These are phyloP conservation scores for Hypoxylon sp. DNA, from an alignment of 2,329 filamentous ascomycete species.

Conservation along the genomic window DNA sequence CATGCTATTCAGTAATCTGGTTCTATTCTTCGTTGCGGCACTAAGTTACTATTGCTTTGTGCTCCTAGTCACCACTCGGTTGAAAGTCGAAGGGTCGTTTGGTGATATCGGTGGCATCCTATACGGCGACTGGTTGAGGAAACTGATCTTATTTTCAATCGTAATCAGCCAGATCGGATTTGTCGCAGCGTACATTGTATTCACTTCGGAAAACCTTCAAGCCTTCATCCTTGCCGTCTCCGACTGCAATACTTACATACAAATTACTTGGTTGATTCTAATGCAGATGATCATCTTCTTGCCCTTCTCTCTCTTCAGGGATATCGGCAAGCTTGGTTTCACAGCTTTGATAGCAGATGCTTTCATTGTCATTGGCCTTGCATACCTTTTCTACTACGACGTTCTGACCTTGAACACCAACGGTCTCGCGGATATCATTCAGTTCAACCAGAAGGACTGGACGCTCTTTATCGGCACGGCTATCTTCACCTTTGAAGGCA, in stretches of 20 bases:
- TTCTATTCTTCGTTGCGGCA: conserved; percentile 85
- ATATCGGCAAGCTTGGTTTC: conserved; percentile 97
- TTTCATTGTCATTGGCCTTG: conserved; percentile 91
- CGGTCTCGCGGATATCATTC: conserved; percentile 85
- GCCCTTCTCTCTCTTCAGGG: conserved; percentile 91
- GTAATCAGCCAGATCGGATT: conserved; percentile 97
- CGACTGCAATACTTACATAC: conserved; percentile 85
- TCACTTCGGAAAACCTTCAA: conserved; percentile 94
- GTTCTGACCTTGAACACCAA: conserved; percentile 82
- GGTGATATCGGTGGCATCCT: conserved; percentile 95
- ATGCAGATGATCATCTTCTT: conserved; percentile 97
- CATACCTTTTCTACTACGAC: conserved; percentile 97
- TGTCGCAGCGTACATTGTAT: conserved; percentile 94
- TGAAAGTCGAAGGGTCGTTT: conserved; percentile 92
- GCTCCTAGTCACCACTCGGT: conserved; percentile 85
- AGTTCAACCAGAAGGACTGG: conserved; percentile 94
- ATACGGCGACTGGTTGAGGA: conserved; percentile 91
- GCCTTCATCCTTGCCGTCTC: conserved; percentile 94
- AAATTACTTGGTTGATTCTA: conserved; percentile 89
- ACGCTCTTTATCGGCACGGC: conserved; percentile 98
- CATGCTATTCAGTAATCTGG: conserved; percentile 95
- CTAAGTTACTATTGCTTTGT: conserved; percentile 99
- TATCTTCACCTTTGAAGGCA: conserved; percentile 98
- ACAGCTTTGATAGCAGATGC: conserved; percentile 93
- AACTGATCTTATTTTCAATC: conserved; percentile 88